Conservation (phyloP, 2,329 filamentous ascomycete species). For the Hypoxylon sp. region DNA sequence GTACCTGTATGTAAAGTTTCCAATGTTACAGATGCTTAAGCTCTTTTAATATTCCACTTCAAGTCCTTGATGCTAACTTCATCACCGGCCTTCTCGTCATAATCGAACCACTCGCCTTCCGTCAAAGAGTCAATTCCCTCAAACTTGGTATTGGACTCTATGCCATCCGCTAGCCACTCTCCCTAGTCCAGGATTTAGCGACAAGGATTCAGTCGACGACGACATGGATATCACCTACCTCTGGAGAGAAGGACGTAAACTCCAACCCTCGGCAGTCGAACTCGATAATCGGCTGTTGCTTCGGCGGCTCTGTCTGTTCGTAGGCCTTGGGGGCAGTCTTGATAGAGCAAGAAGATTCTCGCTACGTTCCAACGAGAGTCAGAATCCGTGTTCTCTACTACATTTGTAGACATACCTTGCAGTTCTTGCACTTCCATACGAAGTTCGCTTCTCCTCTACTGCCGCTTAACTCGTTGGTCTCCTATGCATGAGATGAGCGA, state of each 20-base stretch:
- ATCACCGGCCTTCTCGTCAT: slow-evolving; percentile 91
- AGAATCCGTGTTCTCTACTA: slow-evolving; percentile 1
- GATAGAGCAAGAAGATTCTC: slow-evolving; percentile 88
- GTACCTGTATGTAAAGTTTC: not conserved
- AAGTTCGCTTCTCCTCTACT: slow-evolving; percentile 98
- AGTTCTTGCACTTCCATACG: slow-evolving; percentile 99
- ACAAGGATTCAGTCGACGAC: not conserved
- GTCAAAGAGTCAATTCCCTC: slow-evolving; percentile 77
- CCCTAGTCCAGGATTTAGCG: slow-evolving; percentile 65
- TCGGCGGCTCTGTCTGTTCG: slow-evolving; percentile 76
- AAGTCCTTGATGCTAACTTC: slow-evolving; percentile 94
- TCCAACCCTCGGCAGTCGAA: slow-evolving; percentile 96
- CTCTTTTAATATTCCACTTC: slow-evolving; percentile 84
- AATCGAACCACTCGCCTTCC: slow-evolving; percentile 98
- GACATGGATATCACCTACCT: slow-evolving; percentile 65
- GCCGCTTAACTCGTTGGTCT: slow-evolving; percentile 89
- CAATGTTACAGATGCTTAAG: slow-evolving; percentile 61
- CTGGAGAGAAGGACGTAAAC: slow-evolving; percentile 89
- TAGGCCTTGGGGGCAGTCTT: slow-evolving; percentile 79
- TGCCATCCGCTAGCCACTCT: slow-evolving; percentile 86
- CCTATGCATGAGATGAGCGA: slow-evolving; percentile 63
- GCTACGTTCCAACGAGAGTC: slow-evolving; percentile 58
- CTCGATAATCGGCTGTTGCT: slow-evolving; percentile 82
- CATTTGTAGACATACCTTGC: slow-evolving; percentile 73
- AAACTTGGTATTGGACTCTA: slow-evolving; percentile 86